phyloP scores from a whole-genome alignment of 2,329 filamentous ascomycete species.

The Byssochlamys sp. region DNA sequence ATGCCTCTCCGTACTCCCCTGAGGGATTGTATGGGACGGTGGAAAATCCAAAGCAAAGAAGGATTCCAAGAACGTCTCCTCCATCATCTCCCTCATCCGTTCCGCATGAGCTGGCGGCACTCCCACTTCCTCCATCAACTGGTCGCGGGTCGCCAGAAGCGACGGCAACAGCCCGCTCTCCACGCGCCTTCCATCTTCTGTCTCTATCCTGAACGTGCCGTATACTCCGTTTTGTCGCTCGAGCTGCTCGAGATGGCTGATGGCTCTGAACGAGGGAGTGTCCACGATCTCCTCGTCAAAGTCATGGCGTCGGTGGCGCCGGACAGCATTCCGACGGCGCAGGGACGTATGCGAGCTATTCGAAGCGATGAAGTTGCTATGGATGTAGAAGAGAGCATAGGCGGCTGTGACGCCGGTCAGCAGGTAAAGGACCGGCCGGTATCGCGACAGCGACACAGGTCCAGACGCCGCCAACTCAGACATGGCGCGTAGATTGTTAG shows the following conservation, averaged over 20 bases:
- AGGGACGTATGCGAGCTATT: slow-evolving; percentile 19
- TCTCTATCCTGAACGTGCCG: slow-evolving; percentile 34
- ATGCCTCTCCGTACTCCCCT: slow-evolving; percentile 24
- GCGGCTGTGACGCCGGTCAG: slow-evolving; percentile 33
- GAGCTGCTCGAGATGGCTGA: slow-evolving; percentile 30
- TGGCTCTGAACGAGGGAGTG: slow-evolving; percentile 28
- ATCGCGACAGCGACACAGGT: slow-evolving; percentile 26
- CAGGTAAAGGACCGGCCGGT: slow-evolving; percentile 33
- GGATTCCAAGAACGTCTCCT: slow-evolving; percentile 35
- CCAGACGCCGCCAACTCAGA: slow-evolving; percentile 20
- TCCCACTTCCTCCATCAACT: slow-evolving; percentile 33
- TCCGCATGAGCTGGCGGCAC: slow-evolving; percentile 29
- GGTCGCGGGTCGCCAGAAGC: slow-evolving; percentile 31
- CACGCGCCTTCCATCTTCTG: slow-evolving; percentile 31
- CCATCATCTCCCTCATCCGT: slow-evolving; percentile 36
- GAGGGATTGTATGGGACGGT: slow-evolving; percentile 24
- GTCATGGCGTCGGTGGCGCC: slow-evolving; percentile 24
- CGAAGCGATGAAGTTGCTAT: slow-evolving; percentile 21
- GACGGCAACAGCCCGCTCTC: slow-evolving; percentile 35
- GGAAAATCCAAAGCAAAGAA: slow-evolving; percentile 35
- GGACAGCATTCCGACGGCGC: slow-evolving; percentile 32
- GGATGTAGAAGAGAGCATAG: slow-evolving; percentile 33
- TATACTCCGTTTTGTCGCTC: slow-evolving; percentile 34
- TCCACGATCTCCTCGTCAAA: slow-evolving; percentile 16
- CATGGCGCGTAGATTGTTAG: slow-evolving; percentile 15